Evolutionary conservation across 2,329 filamentous ascomycete species (phyloP), one percentile per base, ranked within the genome.

Genomic region (Ascochyta koolunga): DNA sequence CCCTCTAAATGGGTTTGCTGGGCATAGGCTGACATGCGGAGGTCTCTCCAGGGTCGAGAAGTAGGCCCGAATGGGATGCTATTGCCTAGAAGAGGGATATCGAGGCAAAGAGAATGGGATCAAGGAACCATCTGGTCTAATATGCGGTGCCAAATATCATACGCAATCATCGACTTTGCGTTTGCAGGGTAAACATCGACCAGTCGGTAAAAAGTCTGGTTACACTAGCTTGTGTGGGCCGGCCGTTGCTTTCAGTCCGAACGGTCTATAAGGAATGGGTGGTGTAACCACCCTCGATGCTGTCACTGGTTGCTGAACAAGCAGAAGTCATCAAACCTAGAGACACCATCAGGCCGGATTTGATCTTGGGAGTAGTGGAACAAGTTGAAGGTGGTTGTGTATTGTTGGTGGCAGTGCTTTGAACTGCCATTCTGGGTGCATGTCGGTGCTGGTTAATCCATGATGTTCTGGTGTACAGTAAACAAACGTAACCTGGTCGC

Each of bases 211-310:
- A 4, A 15, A 16, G 22, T 9, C 24, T 29, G 13, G 19, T 32
- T 16, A 25, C n/a, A 16, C 19, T 45, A 7, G 21, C 27, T 29
- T 44, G 32, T 32, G 18, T n/a, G 7, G 15, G n/a, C 15, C 19
- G 37, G 24, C 29, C 31, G 11, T 41, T 31, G 37, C 18, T 32
- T 29, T 40, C 40, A 40, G 45, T 31, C 41, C 36, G 41, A 50
- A 37, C 6, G 13, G 7, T 29, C 8, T 33, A 29, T 41, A n/a
- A 45, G 39, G 29, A 18, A 18, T 15, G 16, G 31, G 40, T 22
- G 33, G 51, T 54, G 45, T 44, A 41, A 50, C 45, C 40, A 27
- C 33, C 11, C 21, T 24, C 19, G 15, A 29, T 31, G 33, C 16
- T 48, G 13, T 42, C 31, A 38, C n/a, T 35, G 9, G n/a, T 18